Percentiles rank a stretch among this genome's conserved stretches.
Evolutionary conservation across 352 stramenopile genomes (phyloP).

Genomic region (Thalassiosira exigua): DNA sequence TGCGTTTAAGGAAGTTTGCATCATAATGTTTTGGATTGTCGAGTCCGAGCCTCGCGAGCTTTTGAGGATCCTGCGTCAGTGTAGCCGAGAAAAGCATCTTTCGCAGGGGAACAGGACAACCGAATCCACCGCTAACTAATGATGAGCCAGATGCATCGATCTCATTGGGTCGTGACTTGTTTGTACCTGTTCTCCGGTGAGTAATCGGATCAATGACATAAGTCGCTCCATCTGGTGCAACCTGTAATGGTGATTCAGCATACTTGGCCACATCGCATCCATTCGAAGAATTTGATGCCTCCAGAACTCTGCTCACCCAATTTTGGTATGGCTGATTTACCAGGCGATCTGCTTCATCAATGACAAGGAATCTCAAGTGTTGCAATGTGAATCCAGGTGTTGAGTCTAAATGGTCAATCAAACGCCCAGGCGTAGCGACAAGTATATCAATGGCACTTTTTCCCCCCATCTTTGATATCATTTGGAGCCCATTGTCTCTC

Average conservation of each 20-base stretch:
- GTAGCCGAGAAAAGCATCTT: conserved; percentile 97
- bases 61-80: conserved; percentile 95
- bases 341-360: conserved; percentile 97
- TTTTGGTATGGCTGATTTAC: conserved; percentile 97
- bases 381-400: conserved; percentile 97
- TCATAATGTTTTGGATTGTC: conserved; percentile 93
- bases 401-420: conserved; percentile 96
- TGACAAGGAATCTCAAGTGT: conserved; percentile 95
- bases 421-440: conserved; percentile 94
- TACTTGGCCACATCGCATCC: conserved; percentile 26
- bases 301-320: conserved; percentile 92
- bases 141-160: too few relatives aligned
- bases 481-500: conserved; percentile 40
- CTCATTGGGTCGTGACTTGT: too few relatives aligned
- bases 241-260: conserved; percentile 38
- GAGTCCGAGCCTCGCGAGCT: conserved; percentile 93
- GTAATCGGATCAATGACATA: conserved; percentile 84
- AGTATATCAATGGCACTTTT: conserved; percentile 94
- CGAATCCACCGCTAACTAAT: conserved; percentile 28
- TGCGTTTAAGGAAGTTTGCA: conserved; percentile 62
- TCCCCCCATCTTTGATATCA: conserved; percentile 69
- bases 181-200: conserved; percentile 32
- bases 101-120: conserved; percentile 85
- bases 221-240: conserved; percentile 74
- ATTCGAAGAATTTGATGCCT: conserved; percentile 69